These are phyloP conservation scores for Crithidia mellificae DNA, from an alignment of 208 protist genomes.

Conservation along the genomic window DNA sequence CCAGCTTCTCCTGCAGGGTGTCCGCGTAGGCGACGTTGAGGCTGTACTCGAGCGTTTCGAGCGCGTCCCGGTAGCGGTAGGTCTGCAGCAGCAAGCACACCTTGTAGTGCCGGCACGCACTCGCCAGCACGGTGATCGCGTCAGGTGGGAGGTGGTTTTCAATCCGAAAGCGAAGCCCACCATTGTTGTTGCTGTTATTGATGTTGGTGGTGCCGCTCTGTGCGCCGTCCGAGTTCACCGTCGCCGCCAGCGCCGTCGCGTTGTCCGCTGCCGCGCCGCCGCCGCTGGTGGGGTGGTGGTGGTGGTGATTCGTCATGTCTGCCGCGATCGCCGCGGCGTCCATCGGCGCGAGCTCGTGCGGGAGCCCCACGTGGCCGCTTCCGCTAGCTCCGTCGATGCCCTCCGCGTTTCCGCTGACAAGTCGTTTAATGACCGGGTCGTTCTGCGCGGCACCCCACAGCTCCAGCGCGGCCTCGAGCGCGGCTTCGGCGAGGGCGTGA, in stretches of 20 bases:
- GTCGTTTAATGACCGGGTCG: constrained; percentile 33
- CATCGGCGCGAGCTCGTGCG: constrained; percentile 17
- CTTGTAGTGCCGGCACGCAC: constrained; percentile 61
- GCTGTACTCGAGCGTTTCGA: constrained; percentile 80
- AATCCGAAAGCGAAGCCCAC: constrained; percentile 16
- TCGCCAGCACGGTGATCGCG: constrained; percentile 53
- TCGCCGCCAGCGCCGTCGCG: neutral
- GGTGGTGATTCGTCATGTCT: constrained; percentile 1
- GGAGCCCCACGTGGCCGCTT: neutral
- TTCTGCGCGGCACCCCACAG: constrained; percentile 38
- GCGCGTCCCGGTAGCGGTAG: constrained; percentile 87
- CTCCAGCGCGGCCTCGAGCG: constrained; percentile 51
- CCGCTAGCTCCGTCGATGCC: neutral
- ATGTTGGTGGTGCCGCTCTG: constrained; percentile 8
- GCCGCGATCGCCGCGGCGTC: constrained; percentile 5
- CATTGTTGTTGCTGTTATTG: neutral
- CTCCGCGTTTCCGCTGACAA: neutral
- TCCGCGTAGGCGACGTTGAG: constrained; percentile 75
- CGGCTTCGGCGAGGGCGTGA: constrained; percentile 72
- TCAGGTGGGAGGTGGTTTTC: constrained; percentile 43
- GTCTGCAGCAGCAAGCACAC: constrained; percentile 69
- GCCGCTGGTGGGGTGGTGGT: neutral
- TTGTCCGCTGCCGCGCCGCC: neutral
- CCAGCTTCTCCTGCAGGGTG: constrained; percentile 77
- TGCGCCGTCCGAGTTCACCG: constrained; percentile 1